These are phyloP conservation scores for Tuber borchii DNA, from an alignment of 495 filamentous ascomycete species.

Conservation along the genomic window DNA sequence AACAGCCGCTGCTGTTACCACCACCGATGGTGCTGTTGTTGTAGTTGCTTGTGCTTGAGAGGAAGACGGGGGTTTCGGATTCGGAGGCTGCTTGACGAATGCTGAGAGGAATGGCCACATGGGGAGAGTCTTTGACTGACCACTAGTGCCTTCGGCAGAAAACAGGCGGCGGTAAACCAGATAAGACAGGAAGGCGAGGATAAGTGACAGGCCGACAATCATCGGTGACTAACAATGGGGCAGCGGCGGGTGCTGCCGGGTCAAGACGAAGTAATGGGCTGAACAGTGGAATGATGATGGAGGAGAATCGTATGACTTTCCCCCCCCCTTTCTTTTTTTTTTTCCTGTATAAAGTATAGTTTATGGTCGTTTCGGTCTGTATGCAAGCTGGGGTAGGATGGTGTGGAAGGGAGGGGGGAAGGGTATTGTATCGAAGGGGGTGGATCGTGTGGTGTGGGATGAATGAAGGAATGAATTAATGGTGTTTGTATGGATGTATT, in stretches of 20 bases:
- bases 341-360: background rate
- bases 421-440: slow-evolving; percentile 9
- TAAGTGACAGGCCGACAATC: slow-evolving; percentile 38
- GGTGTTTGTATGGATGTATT: background rate
- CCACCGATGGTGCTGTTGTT: background rate
- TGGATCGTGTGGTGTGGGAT: slow-evolving; percentile 11
- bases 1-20: background rate
- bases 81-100: slow-evolving; percentile 25
- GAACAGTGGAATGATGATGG: slow-evolving; percentile 32
- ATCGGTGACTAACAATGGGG: slow-evolving; percentile 27
- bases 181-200: slow-evolving; percentile 37
- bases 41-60: slow-evolving; percentile 12
- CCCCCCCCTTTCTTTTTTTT: background rate
- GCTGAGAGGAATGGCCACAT: slow-evolving; percentile 40
- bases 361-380: slow-evolving; percentile 10
- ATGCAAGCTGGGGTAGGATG: slow-evolving; percentile 12
- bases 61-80: slow-evolving; percentile 4
- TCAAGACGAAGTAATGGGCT: slow-evolving; percentile 23
- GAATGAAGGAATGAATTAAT: background rate
- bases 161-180: slow-evolving; percentile 34
- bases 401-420: background rate
- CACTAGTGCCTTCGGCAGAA: slow-evolving; percentile 24
- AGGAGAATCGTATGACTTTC: slow-evolving; percentile 35
- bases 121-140: slow-evolving; percentile 11
- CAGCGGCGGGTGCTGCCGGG: slow-evolving; percentile 7